Percentiles rank a stretch among this genome's conserved stretches.
These are phyloP conservation scores for Komagataella phaffii DNA, from an alignment of 805 yeast species.

Conservation along the genomic window DNA sequence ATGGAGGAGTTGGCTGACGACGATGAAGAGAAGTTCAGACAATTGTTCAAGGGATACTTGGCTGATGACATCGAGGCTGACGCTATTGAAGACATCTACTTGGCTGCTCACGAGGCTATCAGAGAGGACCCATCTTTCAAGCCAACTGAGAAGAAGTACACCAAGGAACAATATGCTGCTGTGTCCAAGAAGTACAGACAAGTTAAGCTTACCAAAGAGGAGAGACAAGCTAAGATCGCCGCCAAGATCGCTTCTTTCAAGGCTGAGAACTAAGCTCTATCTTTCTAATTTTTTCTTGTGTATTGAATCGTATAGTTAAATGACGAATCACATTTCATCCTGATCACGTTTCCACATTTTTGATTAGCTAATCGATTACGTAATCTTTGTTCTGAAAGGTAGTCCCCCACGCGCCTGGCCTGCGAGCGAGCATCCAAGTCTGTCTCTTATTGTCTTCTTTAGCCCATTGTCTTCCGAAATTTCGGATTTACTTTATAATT, in stretches of 20 bases:
- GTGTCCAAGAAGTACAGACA: conserved; percentile 87
- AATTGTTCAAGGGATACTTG: conserved; percentile 91
- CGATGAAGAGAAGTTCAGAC: conserved; percentile 98
- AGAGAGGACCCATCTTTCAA: conserved; percentile 91
- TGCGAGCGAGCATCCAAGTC: not conserved
- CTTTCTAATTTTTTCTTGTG: not conserved
- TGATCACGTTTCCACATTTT: not conserved
- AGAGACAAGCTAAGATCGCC: conserved; percentile 81
- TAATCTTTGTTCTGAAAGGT: not conserved
- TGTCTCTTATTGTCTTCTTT: not conserved
- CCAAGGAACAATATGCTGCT: conserved; percentile 98
- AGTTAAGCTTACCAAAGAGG: conserved; percentile 78
- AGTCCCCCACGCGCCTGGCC: not conserved
- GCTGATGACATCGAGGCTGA: conserved; percentile 97
- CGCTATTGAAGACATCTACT: conserved; percentile 89
- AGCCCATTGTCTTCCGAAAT: not conserved
- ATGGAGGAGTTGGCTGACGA: conserved; percentile 99
- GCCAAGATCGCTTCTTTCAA: conserved; percentile 91
- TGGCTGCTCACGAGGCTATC: conserved; percentile 88
- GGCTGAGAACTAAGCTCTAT: conserved; percentile 26
- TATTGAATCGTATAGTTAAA: not conserved
- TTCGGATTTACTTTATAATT: not conserved
- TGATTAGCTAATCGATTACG: not conserved
- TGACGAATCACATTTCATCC: not conserved
- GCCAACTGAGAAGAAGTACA: conserved; percentile 83